Evolutionary conservation across 495 filamentous ascomycete genomes (phyloP).

Genomic region (Hypoxylon cercidicola): DNA sequence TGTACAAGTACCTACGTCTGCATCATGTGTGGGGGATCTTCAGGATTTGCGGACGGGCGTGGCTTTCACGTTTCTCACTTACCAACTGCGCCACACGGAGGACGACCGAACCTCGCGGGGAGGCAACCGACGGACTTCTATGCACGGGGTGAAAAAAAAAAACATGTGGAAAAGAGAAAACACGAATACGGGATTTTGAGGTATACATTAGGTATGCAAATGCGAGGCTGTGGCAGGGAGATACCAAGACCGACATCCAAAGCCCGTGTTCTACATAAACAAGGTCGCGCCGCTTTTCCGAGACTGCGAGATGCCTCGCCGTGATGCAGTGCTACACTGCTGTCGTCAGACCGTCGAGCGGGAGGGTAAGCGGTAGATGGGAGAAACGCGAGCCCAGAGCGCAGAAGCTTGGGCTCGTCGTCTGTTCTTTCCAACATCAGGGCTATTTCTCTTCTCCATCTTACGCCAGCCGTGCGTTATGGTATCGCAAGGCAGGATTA

Average conservation of each 20-base stretch:
- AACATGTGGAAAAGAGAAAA: background rate
- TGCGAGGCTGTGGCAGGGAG: conserved; percentile 32
- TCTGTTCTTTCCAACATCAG: background rate
- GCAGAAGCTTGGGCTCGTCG: background rate
- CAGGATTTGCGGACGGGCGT: conserved; percentile 13
- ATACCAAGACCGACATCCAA: conserved; percentile 11
- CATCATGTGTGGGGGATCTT: conserved; percentile 8
- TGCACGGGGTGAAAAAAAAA: background rate
- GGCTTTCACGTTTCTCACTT: conserved; percentile 23
- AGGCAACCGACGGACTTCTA: background rate
- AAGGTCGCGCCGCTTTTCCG: conserved; percentile 6
- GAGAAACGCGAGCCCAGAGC: background rate
- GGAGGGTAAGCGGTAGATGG: background rate
- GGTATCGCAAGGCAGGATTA: conserved; percentile 13
- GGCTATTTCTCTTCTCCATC: too few relatives aligned
- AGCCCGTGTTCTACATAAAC: conserved; percentile 10
- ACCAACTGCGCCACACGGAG: conserved; percentile 29
- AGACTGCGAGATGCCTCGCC: conserved; percentile 15
- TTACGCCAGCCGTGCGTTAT: background rate
- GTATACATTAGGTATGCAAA: background rate
- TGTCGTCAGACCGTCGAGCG: conserved; percentile 4
- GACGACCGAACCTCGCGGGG: conserved; percentile 1
- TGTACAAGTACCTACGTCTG: conserved; percentile 17
- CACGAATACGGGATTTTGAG: background rate
- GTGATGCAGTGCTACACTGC: conserved; percentile 15